Evolutionary conservation across 2,329 filamentous ascomycete species (phyloP), one percentile per base, ranked within the genome.

Genomic region (Phoma sp.): DNA sequence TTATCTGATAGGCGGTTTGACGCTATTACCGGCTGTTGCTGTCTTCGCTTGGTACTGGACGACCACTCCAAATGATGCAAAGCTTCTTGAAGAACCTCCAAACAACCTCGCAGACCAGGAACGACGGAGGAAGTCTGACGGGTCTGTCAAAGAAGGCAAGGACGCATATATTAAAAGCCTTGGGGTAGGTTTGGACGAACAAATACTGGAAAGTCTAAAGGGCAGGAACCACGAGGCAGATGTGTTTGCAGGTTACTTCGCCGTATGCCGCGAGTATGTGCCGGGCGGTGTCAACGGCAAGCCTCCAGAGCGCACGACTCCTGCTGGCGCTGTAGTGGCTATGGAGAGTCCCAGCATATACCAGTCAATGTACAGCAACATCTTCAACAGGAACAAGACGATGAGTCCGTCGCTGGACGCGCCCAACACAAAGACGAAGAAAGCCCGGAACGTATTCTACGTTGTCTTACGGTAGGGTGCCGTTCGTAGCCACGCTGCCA

Each of bases 341-440:
- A 82, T 89, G 37, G 89, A 92, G 52, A 96, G 92, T 70, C 92
- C 90, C 52, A 97, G 94, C 74, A 94, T 99, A 33, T 98, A 98
- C 76, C 95, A 98, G 82, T 90, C 90, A 74, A 97, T 99, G 92
- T 99, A 99, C 77, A 84, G 92, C 72, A 96, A 90, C 74, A 89
- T 99, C 58, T 98, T 99, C 73, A 92, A 96, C 67, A 85, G 94
- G 31, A 76, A 73, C 61, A 79, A 76, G 68, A 93, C 89, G 68
- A 81, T 81, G 61, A 76, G 76, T 17, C 82, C 84, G 3, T 82
- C 79, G 2, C 77, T 86, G 33, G 84, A 86, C 43, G 78, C 78
- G 6, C 74, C 77, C 13, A 85, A 82, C 61, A 76, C 74, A 32
- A 83, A 81, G 66, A 77, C 74, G 39, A 86, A 82, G 72, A 84